Base-by-base conservation (phyloP, 2,329 filamentous ascomycete species). In the Claviceps pazoutovae region DNA sequence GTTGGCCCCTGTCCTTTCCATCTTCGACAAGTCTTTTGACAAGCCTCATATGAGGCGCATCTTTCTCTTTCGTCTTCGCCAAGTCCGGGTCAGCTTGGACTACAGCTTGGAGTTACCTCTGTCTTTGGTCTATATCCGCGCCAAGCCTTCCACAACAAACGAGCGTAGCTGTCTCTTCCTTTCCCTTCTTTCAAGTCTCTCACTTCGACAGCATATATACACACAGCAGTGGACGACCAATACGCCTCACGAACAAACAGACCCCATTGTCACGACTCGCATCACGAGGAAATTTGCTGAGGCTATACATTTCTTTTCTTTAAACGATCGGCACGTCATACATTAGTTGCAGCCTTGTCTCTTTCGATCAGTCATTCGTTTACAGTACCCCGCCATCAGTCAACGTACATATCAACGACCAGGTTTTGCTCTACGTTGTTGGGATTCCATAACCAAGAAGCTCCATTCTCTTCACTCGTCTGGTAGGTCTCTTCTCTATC, bases 21-120 rank as follows among this genome's bases (percentile, higher is more conserved):
- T 50, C 42, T 52, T 48, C 23, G 37, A 42, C 50, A 49, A 54
- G 48, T 19, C 49, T 53, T 49, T 48, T 16, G 39, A 39, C 49
- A 48, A 54, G 49, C 36, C 50, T 54, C 53, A 48, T 19, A 39
- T 26, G 38, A 39, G 44, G n/a, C 48, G 21, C 48, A 45, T 53
- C 48, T 21, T 46, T 51, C 52, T 34, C 36, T 44, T 53, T 34
- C 14, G 50, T 50, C 44, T 23, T 52, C 43, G 53, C 50, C 48
- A 48, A 49, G 37, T 52, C 50, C 43, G 17, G 43, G 39, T 44
- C 41, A 47, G 50, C 46, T 45, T 46, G 23, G 41, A 38, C n/a
- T 39, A 21, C 43, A 50, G 48, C 17, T 46, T 19, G 41, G 19
- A 45, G 19, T 21, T 14, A 45, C 42, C 36, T 41, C 47, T 45